A percentile compares a stretch with the other conserved stretches of the same genome.
Conservation (phyloP, 345 rosid species). For the Eutrema yunnanense region DNA sequence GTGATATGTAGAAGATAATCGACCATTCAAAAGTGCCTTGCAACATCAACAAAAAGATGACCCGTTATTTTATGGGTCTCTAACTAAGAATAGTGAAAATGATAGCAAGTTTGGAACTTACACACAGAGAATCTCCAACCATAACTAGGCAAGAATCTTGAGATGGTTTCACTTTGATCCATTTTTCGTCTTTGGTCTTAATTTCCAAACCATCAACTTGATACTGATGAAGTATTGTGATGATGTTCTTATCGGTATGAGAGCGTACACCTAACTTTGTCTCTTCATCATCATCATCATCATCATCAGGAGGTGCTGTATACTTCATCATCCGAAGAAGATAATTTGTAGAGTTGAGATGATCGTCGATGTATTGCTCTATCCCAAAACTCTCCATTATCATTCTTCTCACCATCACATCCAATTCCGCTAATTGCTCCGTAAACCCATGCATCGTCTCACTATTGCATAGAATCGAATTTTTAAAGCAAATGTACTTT, state of each 20-base stretch:
- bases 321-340: conserved; percentile 13
- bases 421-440: conserved; percentile 30
- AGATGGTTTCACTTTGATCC: conserved; percentile 46
- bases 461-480: conserved; percentile 11
- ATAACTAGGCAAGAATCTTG: conserved; percentile 38
- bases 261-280: conserved; percentile 33
- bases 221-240: conserved; percentile 51
- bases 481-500: no score
- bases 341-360: conserved; percentile 28
- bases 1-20: conserved; percentile 44
- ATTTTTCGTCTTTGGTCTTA: conserved; percentile 38
- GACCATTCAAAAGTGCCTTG: conserved; percentile 68
- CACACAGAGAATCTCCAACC: conserved; percentile 46
- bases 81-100: neutral
- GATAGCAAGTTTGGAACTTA: conserved; percentile 16
- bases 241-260: conserved; percentile 52
- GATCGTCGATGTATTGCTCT: conserved; percentile 35
- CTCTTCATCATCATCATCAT: conserved; percentile 29
- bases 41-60: neutral
- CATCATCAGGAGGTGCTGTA: neutral
- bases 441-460: conserved; percentile 20
- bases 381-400: conserved; percentile 51
- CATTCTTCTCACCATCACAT: conserved; percentile 45
- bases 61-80: neutral
- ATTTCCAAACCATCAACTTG: conserved; percentile 51